Percentiles rank a stretch among this genome's conserved stretches.
Conservation (phyloP, 805 yeast genomes). For the Yamadazyma sp. region DNA sequence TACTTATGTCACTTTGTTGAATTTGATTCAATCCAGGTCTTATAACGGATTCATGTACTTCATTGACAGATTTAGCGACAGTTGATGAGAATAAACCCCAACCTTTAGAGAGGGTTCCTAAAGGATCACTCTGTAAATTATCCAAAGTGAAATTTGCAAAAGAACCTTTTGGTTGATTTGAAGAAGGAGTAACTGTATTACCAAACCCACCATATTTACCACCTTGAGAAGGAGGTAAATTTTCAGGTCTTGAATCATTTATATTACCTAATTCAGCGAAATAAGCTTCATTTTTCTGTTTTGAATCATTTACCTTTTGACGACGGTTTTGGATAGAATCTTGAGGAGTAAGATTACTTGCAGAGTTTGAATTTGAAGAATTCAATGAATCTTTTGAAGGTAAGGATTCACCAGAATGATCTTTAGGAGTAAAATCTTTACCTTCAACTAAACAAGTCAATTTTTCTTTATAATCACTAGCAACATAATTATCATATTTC, state of each 20-base stretch:
- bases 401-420: conserved; percentile 48
- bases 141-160: conserved; percentile 60
- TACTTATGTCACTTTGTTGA: conserved; percentile 70
- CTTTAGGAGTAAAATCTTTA: conserved; percentile 61
- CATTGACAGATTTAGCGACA: conserved; percentile 76
- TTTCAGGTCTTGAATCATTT: conserved; percentile 70
- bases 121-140: conserved; percentile 75
- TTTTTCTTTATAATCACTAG: conserved; percentile 89
- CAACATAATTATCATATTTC: conserved; percentile 86
- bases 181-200: conserved; percentile 57
- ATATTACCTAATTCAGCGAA: conserved; percentile 75
- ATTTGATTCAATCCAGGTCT: conserved; percentile 87
- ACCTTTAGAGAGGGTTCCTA: conserved; percentile 87
- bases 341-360: conserved; percentile 13
- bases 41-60: conserved; percentile 83
- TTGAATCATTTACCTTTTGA: conserved; percentile 41
- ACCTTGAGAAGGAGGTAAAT: conserved; percentile 89
- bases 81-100: conserved; percentile 93
- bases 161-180: conserved; percentile 31
- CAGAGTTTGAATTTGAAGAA: conserved; percentile 1
- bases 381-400: conserved; percentile 19
- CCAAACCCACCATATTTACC: conserved; percentile 94
- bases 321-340: conserved; percentile 40
- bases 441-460: conserved; percentile 76
- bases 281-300: conserved; percentile 71